These are phyloP conservation scores for Pichia norvegensis DNA, from an alignment of 1,139 yeast species.

Conservation along the genomic window DNA sequence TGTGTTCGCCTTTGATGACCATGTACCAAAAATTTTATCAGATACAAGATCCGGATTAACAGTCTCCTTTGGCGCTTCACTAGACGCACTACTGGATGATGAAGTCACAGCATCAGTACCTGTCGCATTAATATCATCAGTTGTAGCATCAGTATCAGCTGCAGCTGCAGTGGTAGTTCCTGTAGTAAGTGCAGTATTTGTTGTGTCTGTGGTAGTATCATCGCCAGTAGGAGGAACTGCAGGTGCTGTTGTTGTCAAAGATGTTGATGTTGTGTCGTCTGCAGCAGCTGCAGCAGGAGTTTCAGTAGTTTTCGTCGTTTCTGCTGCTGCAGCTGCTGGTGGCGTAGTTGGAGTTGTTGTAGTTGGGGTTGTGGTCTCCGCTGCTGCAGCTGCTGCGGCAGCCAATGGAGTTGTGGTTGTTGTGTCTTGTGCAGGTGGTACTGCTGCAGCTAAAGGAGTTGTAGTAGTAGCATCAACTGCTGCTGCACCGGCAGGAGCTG, in stretches of 20 bases:
- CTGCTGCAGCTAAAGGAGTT: too few relatives aligned
- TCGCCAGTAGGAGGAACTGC: slow-evolving; percentile 2
- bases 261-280: not conserved
- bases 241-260: slow-evolving; percentile 1
- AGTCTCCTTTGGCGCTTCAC: slow-evolving; percentile 5
- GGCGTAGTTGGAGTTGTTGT: not conserved
- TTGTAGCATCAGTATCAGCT: not conserved
- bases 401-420: slow-evolving; percentile 1
- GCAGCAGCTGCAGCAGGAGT: not conserved
- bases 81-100: slow-evolving; percentile 1
- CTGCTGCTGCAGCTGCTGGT: not conserved
- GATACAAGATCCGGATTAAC: slow-evolving; percentile 12
- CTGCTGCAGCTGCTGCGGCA: not conserved
- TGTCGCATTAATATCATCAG: not conserved
- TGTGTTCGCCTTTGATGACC: slow-evolving; percentile 89
- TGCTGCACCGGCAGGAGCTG: not conserved
- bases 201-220: slow-evolving; percentile 3
- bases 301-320: not conserved
- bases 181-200: not conserved
- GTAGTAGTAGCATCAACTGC: too few relatives aligned
- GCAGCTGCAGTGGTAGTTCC: not conserved
- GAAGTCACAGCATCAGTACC: not conserved
- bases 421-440: not conserved
- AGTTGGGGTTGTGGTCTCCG: not conserved
- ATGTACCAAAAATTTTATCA: slow-evolving; percentile 63